Percentiles rank a stretch among this genome's conserved stretches.
Evolutionary conservation across 2,329 filamentous ascomycete species (phyloP).

Genomic region (Neofusicoccum umdonicola): DNA sequence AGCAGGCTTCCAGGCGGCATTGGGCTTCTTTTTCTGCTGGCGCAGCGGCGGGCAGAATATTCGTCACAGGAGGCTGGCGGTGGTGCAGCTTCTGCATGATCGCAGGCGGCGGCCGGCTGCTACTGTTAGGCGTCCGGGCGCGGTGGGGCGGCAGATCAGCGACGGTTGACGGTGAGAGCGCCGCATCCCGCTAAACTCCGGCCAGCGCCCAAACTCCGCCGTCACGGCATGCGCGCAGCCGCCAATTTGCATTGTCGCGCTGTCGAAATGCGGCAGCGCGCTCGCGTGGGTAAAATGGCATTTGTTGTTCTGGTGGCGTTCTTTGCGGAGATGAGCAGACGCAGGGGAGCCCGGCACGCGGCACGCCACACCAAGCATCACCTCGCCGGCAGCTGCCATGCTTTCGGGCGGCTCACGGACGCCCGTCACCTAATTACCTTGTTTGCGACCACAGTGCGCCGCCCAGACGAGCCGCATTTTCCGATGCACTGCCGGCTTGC

Average conservation of each 20-base stretch:
- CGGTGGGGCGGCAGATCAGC: slow-evolving; percentile 23
- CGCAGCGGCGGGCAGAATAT: background rate
- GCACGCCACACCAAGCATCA: background rate
- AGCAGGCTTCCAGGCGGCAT: background rate
- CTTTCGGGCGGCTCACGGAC: slow-evolving; percentile 9
- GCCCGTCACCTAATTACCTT: slow-evolving; percentile 5
- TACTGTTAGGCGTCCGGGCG: background rate
- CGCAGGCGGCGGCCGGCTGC: background rate
- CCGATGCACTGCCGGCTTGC: background rate
- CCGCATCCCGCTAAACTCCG: background rate
- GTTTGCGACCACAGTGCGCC: background rate
- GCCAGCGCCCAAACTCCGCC: too few relatives aligned
- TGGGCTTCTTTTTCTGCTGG: background rate
- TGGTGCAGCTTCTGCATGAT: background rate
- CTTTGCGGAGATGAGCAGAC: background rate
- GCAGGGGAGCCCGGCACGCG: background rate
- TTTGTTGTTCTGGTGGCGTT: background rate
- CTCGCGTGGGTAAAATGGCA: background rate
- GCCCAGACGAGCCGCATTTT: background rate
- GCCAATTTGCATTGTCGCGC: too few relatives aligned
- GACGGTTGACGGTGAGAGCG: slow-evolving; percentile 3
- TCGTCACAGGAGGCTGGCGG: slow-evolving; percentile 1
- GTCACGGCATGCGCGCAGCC: too few relatives aligned
- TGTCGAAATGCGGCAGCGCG: background rate
- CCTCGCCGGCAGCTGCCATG: background rate